Conservation (phyloP, 164 flowering plant genomes). For the Stephania yunnanensis region DNA sequence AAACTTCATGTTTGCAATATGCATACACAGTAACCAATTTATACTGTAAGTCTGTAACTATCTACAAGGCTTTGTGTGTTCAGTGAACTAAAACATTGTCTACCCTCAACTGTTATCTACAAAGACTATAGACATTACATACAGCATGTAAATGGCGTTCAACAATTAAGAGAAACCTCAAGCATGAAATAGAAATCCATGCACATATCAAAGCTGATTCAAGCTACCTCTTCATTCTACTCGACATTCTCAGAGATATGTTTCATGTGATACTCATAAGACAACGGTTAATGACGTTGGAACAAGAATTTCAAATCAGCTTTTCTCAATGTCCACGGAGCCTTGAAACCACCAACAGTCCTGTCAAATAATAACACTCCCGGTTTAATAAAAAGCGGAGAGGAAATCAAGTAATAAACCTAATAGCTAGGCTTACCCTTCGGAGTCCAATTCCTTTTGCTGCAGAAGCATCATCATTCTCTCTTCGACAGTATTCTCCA, state of each 20-base stretch:
- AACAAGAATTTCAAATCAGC: constrained; percentile 76
- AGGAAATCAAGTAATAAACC: not conserved
- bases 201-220: not conserved
- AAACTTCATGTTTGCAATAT: too few relatives aligned
- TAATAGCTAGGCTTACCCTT: constrained; percentile 52
- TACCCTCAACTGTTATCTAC: too few relatives aligned
- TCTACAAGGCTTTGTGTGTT: too few relatives aligned
- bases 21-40: too few relatives aligned
- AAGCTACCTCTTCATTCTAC: not conserved
- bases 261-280: not conserved
- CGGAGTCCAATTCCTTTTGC: constrained; percentile 86
- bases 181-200: not conserved
- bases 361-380: constrained; percentile 25
- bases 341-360: constrained; percentile 88
- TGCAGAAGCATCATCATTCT: constrained; percentile 60
- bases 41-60: too few relatives aligned
- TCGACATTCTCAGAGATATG: not conserved
- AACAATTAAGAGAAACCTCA: not conserved
- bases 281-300: not conserved
- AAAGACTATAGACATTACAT: too few relatives aligned
- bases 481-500: constrained; percentile 85
- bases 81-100: too few relatives aligned
- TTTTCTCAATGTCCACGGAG: constrained; percentile 59
- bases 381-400: constrained; percentile 1
- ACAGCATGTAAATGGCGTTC: not conserved